Evolutionary conservation across 805 yeast genomes (phyloP), one percentile per base, ranked within the genome.

Genomic region (Candida dajiaensis): DNA sequence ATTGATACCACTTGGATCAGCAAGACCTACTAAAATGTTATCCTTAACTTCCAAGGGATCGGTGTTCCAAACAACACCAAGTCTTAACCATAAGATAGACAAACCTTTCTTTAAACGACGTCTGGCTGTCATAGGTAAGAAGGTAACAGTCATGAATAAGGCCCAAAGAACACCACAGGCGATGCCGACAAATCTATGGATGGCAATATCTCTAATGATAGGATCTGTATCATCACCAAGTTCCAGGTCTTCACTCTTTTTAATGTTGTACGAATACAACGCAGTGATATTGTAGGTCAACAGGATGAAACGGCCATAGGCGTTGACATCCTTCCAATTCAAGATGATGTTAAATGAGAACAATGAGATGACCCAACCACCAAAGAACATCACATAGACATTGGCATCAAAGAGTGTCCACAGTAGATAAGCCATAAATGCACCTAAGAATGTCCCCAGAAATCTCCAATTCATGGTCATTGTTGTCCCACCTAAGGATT

Each of bases 401-500:
- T 80, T 73, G 0, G 81, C 86, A 42, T 77, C 78, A 47, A 78
- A 76, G 1, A 76, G 18, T 3, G 61, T 59, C 92, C 92, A 86
- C 2, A 77, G 70, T 7, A 69, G 11, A 52, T 72, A 80, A 0
- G 95, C 95, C 6, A 69, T 54, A 11, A 70, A 50, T 1, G 90
- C 85, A 0, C 96, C 96, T 7, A 84, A 43, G 48, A 80, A 77
- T 0, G 95, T 88, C 0, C 96, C 96, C 22, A 82, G 50, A 46
- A 87, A 71, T 55, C 86, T 68, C 85, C 85, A 81, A 53, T 81
- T 80, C 5, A 80, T 81, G 0, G 94, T 83, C 80, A 82, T 78
- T 11, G 86, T 76, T 0, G 95, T 88, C 0, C 95, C 95, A 10
- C 96, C 96, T 6, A 86, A 67, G 1, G 90, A 83, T 56, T 85